A percentile compares a stretch with the other conserved stretches of the same genome.
Evolutionary conservation across 2,329 filamentous ascomycete genomes (phyloP).

Genomic region (Dactylellina leptospora): DNA sequence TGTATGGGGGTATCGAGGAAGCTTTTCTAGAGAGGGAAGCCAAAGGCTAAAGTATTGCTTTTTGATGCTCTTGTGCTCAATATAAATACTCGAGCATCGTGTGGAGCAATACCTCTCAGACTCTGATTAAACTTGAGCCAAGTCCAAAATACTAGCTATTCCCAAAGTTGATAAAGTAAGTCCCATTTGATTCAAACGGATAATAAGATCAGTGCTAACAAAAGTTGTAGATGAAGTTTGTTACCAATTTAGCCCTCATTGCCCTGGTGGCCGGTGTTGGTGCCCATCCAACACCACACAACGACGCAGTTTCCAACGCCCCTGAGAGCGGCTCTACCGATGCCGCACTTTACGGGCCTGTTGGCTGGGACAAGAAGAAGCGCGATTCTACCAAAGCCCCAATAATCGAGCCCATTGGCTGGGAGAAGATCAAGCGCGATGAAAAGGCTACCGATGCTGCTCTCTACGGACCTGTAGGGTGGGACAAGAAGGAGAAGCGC

Average conservation of each 20-base stretch:
- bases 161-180: too few relatives aligned
- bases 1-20: too few relatives aligned
- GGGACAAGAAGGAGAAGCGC: conserved; percentile 20
- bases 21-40: too few relatives aligned
- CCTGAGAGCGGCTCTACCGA: conserved; percentile 11
- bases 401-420: conserved; percentile 1
- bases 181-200: too few relatives aligned
- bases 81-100: too few relatives aligned
- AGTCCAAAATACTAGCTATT: too few relatives aligned
- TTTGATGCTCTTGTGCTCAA: too few relatives aligned
- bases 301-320: conserved; percentile 2
- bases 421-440: conserved; percentile 30
- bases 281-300: conserved; percentile 10
- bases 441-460: conserved; percentile 8
- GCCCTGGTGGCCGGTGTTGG: conserved; percentile 6
- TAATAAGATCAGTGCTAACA: too few relatives aligned
- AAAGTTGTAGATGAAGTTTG: conserved; percentile 11
- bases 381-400: neutral
- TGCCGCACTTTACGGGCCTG: conserved; percentile 11
- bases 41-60: too few relatives aligned
- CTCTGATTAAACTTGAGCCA: too few relatives aligned
- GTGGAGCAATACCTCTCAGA: too few relatives aligned
- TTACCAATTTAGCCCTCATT: conserved; percentile 14
- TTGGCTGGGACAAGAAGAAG: conserved; percentile 18
- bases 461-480: conserved; percentile 10